phyloP scores from a whole-genome alignment of 176 grass and related monocot genomes.

The Ampelocalamus luodianensis region DNA sequence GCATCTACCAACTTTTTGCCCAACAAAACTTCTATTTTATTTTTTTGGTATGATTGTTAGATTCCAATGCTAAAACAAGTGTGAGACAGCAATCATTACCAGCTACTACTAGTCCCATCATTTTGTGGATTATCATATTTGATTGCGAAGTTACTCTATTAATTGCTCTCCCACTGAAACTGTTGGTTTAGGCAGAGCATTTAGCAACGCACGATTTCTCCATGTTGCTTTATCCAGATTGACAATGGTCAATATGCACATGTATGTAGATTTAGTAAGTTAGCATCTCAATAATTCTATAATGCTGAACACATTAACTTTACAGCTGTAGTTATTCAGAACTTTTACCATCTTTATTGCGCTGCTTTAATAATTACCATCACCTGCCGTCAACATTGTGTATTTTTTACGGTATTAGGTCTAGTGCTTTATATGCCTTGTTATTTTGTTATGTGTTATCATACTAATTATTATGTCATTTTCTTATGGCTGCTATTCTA shows the following conservation, averaged over 20 bases:
- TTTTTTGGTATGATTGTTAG: slow-evolving; percentile 38
- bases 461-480: neutral
- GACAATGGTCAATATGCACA: neutral
- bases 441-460: neutral
- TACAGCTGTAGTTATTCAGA: neutral
- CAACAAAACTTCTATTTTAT: slow-evolving; percentile 1
- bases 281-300: neutral
- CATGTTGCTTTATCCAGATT: neutral
- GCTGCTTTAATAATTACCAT: neutral
- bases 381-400: neutral
- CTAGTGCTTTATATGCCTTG: slow-evolving; percentile 20
- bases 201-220: neutral
- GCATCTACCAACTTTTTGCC: slow-evolving; percentile 46
- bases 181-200: neutral
- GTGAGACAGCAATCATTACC: slow-evolving; percentile 50
- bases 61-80: slow-evolving; percentile 43
- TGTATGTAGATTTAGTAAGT: neutral
- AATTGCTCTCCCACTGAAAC: neutral
- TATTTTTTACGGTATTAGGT: neutral
- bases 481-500: neutral
- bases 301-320: neutral
- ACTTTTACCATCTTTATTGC: neutral
- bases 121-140: slow-evolving; percentile 19
- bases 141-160: neutral
- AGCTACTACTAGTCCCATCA: slow-evolving; percentile 30